Percentiles rank a stretch among this genome's conserved stretches.
Conservation (phyloP, 31 red algal genomes). For the Odonthalia washingtoniensis region DNA sequence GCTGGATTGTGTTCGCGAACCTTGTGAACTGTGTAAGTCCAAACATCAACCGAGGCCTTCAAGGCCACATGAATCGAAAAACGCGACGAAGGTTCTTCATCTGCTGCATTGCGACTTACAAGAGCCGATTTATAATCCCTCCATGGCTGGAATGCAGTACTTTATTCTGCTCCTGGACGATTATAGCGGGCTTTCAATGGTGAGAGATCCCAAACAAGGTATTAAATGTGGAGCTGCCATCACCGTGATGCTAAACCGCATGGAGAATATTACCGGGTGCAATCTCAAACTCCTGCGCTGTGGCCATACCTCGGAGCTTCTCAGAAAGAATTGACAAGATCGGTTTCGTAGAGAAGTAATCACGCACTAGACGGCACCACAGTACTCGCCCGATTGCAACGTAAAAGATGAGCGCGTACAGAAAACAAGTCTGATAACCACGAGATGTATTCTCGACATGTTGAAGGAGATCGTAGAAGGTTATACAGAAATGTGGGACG, state of each 20-base stretch:
- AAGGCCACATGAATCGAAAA: slow-evolving; percentile 2
- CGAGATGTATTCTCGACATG: slow-evolving; percentile 22
- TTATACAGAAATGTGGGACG: slow-evolving; percentile 3
- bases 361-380: not conserved
- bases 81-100: slow-evolving; percentile 17
- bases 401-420: slow-evolving; percentile 43
- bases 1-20: not conserved
- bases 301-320: slow-evolving; percentile 26
- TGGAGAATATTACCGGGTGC: slow-evolving; percentile 26
- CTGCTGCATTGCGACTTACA: slow-evolving; percentile 34
- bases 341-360: slow-evolving; percentile 29
- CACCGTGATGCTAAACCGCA: slow-evolving; percentile 25
- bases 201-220: not conserved
- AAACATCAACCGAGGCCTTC: not conserved
- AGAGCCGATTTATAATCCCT: not conserved
- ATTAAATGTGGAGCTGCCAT: slow-evolving; percentile 8
- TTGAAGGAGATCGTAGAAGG: not conserved
- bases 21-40: not conserved
- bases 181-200: slow-evolving; percentile 15
- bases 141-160: not conserved
- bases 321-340: slow-evolving; percentile 8
- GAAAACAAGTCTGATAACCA: slow-evolving; percentile 9
- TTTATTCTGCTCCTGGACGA: slow-evolving; percentile 40
- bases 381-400: slow-evolving; percentile 57
- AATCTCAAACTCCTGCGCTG: not conserved